Percentiles rank a stretch among this genome's conserved stretches.
Conservation (phyloP, 176 grass and related monocot genomes). For the Triticum aestivum region DNA sequence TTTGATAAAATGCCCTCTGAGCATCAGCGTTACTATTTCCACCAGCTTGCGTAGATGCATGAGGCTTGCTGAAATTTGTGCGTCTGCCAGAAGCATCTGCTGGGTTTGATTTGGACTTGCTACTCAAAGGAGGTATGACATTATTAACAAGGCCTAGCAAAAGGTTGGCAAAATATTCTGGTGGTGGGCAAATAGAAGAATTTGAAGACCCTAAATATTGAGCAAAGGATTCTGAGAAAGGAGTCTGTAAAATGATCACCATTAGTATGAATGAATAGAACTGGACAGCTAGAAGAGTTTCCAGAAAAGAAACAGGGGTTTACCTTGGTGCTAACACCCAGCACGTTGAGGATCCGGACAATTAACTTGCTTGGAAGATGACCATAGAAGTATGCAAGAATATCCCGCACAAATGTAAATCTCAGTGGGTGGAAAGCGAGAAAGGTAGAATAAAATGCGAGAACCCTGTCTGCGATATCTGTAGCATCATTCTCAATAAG, state of each 20-base stretch:
- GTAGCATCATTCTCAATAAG: slow-evolving; percentile 91
- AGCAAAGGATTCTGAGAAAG: slow-evolving; percentile 83
- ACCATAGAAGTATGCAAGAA: slow-evolving; percentile 98
- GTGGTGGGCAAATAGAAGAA: slow-evolving; percentile 67
- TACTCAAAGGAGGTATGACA: slow-evolving; percentile 93
- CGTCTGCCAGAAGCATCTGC: slow-evolving; percentile 41
- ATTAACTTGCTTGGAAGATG: slow-evolving; percentile 87
- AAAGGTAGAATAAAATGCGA: slow-evolving; percentile 73
- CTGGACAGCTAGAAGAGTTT: neutral
- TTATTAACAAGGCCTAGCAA: slow-evolving; percentile 88
- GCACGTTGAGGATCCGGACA: slow-evolving; percentile 75
- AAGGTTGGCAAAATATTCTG: slow-evolving; percentile 93
- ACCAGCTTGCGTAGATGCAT: slow-evolving; percentile 57
- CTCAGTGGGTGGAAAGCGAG: slow-evolving; percentile 91
- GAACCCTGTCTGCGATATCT: slow-evolving; percentile 88
- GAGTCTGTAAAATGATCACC: slow-evolving; percentile 55
- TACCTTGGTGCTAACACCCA: slow-evolving; percentile 90
- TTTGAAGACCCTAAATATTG: slow-evolving; percentile 63
- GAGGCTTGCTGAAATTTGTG: slow-evolving; percentile 54
- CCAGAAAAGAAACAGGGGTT: slow-evolving; percentile 7
- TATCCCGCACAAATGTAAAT: slow-evolving; percentile 96
- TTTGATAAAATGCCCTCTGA: slow-evolving; percentile 95
- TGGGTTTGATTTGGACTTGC: slow-evolving; percentile 74
- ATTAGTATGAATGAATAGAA: slow-evolving; percentile 26
- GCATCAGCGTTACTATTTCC: slow-evolving; percentile 55